phyloP scores from a whole-genome alignment of 495 filamentous ascomycete species.

The Tricharina praecox region DNA sequence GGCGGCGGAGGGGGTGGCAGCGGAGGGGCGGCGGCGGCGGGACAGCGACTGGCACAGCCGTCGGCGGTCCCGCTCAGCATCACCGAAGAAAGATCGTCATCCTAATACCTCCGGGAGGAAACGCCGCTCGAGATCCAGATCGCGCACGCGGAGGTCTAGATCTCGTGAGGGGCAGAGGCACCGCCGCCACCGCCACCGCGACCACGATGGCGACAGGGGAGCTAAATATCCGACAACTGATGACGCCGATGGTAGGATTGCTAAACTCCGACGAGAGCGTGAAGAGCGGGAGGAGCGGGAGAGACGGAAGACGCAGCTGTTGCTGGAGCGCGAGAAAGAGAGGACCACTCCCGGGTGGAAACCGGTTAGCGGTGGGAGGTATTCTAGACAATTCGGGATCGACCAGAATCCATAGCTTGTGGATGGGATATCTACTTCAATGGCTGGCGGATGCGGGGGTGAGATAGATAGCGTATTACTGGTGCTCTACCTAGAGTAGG shows the following conservation, averaged over 20 bases:
- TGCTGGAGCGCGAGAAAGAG: constrained; percentile 18
- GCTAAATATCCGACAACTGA: not conserved
- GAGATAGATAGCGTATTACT: too few relatives aligned
- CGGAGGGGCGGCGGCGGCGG: too few relatives aligned
- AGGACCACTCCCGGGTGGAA: constrained; percentile 19
- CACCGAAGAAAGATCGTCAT: too few relatives aligned
- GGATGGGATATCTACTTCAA: too few relatives aligned
- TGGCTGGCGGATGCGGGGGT: too few relatives aligned
- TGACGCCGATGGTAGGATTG: not conserved
- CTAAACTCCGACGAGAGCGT: constrained; percentile 3
- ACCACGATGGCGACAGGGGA: not conserved
- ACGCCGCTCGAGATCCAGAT: constrained; percentile 9
- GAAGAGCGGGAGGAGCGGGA: constrained; percentile 17
- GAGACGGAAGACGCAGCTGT: constrained; percentile 10
- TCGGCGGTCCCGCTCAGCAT: too few relatives aligned
- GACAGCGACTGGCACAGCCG: too few relatives aligned
- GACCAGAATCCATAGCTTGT: too few relatives aligned
- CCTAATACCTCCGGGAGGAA: too few relatives aligned
- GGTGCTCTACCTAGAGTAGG: too few relatives aligned
- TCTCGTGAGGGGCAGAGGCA: constrained; percentile 3
- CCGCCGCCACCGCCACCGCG: constrained; percentile 8
- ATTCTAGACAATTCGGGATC: constrained; percentile 23
- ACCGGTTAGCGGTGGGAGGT: constrained; percentile 17
- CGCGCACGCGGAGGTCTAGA: constrained; percentile 7
- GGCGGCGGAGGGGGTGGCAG: constrained; percentile 7